Evolutionary conservation across 306 rosid genomes (phyloP), one percentile per base, ranked within the genome.

Genomic region (Luffa acutangula): DNA sequence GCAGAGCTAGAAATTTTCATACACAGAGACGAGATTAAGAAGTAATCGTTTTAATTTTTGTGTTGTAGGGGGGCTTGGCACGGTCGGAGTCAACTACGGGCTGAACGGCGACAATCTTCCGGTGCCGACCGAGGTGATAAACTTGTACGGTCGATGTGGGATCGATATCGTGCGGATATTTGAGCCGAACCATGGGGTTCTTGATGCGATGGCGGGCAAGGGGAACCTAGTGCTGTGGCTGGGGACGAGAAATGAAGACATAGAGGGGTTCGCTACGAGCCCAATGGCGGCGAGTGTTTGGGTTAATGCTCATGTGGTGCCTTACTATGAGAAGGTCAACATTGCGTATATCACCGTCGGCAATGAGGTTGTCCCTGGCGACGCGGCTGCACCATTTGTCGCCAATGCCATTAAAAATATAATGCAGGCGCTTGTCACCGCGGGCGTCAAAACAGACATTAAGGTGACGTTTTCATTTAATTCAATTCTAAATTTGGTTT

Each of bases 311-410:
- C 34, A 89, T 41, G 73, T 83, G 0, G 60, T 82, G 48, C 72
- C 58, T 42, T 77, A 77, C 25, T 21, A 41, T 0, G 13, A 7
- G 7, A 11, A 4, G 5, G 72, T 77, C 36, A 59, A 60, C 8
- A 77, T 77, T 17, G 14, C 31, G 1, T 79, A 75, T 74, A 76
- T 83, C 64, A 51, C 83, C 1, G 83, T 81, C 11, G 83, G 80
- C 21, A 86, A 83, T 48, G 87, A 86, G 58, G 82, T 83, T 15
- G 72, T 83, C 80, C 85, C 9, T 81, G 80, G 21, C 13, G 57
- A 43, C 7, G 57, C 6, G 36, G 83, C 11, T 45, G 64, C 11
- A 36, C 53, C 77, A 11, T 75, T 80, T 14, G 60, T 72, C 3
- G 79, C 85, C 0, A 20, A 21, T 15, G 72, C 58, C 72, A 77